Base-by-base conservation (phyloP, 2,329 filamentous ascomycete species). In the Arthrinium phaeospermum region DNA sequence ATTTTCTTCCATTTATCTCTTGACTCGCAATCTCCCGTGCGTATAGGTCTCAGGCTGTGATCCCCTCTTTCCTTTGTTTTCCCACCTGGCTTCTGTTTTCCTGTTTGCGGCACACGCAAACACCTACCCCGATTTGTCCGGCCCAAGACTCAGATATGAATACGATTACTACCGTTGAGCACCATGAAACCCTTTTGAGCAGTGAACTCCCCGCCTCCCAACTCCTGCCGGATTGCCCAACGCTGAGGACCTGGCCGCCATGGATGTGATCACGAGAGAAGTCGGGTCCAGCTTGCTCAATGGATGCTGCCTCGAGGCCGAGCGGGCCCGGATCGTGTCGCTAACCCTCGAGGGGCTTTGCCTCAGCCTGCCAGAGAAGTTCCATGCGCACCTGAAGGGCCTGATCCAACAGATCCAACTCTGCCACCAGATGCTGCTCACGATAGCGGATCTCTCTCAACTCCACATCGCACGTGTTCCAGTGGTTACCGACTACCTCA, bases 221-320 rank as follows among this genome's bases (percentile, higher is more conserved):
- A 34, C 19, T 34, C 19, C 57, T 70, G 44, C 30, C 72, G 68
- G 57, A 46, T 74, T 71, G 72, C 27, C 68, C 41, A 27, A 67
- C 49, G 73, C 73, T 14, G 74, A 73, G 72, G 77, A 77, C n/a
- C 75, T 77, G 67, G 72, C 75, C 69, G 13, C 57, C 57, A 64
- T 64, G 57, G 57, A 64, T 13, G n/a, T 64, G 30, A 64, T 74
- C 34, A 64, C 34, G 8, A 41, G 57, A 37, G 57, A 64, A 22
- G 57, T 41, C 10, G 57, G 79, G 27, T 75, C 77, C 64, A 80
- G 84, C 27, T 80, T 90, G 30, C 82, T 90, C 47, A 81, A 83
- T 72, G 87, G 88, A 46, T 91, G 89, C 77, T 89, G 84, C 75
- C 77, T 81, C 70, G 89, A 91, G 80, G 88, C 89, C 34, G 83